Base-by-base conservation (phyloP, 176 grass and related monocot genomes). In the Eleusine coracana region DNA sequence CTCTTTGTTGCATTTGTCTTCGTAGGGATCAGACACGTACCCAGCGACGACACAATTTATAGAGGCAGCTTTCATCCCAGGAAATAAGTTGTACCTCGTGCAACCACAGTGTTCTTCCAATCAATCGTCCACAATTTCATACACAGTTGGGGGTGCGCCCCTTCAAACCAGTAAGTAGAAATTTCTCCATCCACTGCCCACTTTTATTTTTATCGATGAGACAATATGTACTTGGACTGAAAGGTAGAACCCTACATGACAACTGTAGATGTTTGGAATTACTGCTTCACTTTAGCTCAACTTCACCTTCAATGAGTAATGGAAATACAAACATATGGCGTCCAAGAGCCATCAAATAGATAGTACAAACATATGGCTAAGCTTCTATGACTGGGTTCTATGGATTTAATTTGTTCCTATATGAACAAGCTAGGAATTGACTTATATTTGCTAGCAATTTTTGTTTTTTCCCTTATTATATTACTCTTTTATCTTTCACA, bases 21-120 rank as follows among this genome's bases (percentile, higher is more conserved):
- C 39, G 11, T 80, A 95, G 96, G 96, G 90, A 6, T 79, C 92
- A 3, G 88, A 93, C 80, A 91, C 89, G 20, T 63, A 25, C 40
- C 84, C 88, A 3, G 63, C 36, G 81, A 38, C 56, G 11, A 93
- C 65, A 70, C 85, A 95, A 70, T 85, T 85, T 59, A 69, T 98
- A 34, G 96, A 98, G 59, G 80, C 92, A 10, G 92, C 77, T 14
- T 93, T 98, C 86, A 56, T 88, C 7, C 80, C 90, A 48, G 83
- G 70, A 54, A 67, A 79, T n/a, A 82, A 77, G 68, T 41, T 98
- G 52, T 98, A 95, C 84, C 23, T 77, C 18, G 17, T 98, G 18
- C 91, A 98, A 56, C 64, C 80, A 45, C 74, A 74, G 54, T 98
- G 96, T 36, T 56, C 15, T 1, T 51, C 88, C 52, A 95, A 83